Percentiles rank a stretch among this genome's conserved stretches.
These are phyloP conservation scores for Punctularia strigosozonata DNA, from an alignment of 768 basidiomycete genomes.

Conservation along the genomic window DNA sequence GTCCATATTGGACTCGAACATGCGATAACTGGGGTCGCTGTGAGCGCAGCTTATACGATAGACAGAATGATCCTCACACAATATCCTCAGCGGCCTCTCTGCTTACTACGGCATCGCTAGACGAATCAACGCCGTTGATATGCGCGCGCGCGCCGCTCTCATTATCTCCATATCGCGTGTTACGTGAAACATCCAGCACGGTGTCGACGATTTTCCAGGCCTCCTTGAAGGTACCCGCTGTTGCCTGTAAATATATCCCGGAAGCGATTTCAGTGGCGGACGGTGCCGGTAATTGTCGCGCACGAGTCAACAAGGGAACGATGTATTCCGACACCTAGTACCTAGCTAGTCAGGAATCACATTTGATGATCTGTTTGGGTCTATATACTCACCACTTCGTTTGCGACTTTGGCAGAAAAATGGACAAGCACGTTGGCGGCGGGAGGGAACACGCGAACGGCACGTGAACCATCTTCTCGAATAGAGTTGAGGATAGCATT, in stretches of 20 bases:
- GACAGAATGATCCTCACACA: constrained; percentile 38
- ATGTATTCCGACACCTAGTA: constrained; percentile 80
- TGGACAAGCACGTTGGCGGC: constrained; percentile 63
- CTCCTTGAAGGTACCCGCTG: constrained; percentile 84
- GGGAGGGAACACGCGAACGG: constrained; percentile 79
- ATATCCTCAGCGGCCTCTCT: constrained; percentile 65
- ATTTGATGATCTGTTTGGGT: constrained; percentile 1
- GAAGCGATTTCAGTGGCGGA: constrained; percentile 63
- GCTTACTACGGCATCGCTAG: constrained; percentile 31
- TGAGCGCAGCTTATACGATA: constrained; percentile 1
- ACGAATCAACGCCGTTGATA: too few species aligned
- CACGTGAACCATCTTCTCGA: constrained; percentile 63
- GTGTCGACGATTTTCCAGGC: constrained; percentile 78
- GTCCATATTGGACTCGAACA: constrained; percentile 97
- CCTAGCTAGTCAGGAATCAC: constrained; percentile 43
- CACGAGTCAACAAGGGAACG: constrained; percentile 59
- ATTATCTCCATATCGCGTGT: too few species aligned
- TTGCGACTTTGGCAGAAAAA: constrained; percentile 77
- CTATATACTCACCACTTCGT: constrained; percentile 57
- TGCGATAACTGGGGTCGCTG: constrained; percentile 54
- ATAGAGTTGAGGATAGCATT: constrained; percentile 51
- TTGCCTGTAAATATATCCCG: constrained; percentile 67
- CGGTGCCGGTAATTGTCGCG: too few species aligned
- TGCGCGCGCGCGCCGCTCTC: too few species aligned
- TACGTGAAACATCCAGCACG: constrained; percentile 46